phyloP scores from a whole-genome alignment of 179 eudicot species.

The Beta corolliflora region DNA sequence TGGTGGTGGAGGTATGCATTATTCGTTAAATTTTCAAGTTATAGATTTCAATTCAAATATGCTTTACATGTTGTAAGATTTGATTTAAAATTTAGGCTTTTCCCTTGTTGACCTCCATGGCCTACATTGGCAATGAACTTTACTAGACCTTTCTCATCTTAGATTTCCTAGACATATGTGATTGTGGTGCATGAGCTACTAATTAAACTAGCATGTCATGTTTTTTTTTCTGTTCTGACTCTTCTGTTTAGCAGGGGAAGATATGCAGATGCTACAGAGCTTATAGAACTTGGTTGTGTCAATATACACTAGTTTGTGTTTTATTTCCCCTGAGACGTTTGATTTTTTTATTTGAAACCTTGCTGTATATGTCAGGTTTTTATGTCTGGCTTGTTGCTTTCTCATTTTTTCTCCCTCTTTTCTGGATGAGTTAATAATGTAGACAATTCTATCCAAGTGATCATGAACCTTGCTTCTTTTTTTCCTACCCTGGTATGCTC shows the following conservation, averaged over 20 bases:
- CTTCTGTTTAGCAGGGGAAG: background rate
- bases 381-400: background rate
- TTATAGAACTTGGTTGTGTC: background rate
- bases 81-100: background rate
- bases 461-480: background rate
- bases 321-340: background rate
- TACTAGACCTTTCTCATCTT: background rate
- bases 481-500: background rate
- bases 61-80: background rate
- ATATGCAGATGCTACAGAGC: background rate
- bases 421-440: background rate
- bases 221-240: background rate
- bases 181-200: background rate
- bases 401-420: background rate
- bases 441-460: background rate
- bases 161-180: background rate
- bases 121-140: background rate
- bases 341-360: background rate
- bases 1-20: constrained; percentile 55
- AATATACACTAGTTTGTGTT: background rate
- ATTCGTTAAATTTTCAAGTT: background rate
- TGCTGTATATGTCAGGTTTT: background rate
- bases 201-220: background rate
- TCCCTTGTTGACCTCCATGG: background rate
- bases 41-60: background rate